Base-by-base conservation (phyloP, 257 asterid genomes). In the Rubia yunnanensis region DNA sequence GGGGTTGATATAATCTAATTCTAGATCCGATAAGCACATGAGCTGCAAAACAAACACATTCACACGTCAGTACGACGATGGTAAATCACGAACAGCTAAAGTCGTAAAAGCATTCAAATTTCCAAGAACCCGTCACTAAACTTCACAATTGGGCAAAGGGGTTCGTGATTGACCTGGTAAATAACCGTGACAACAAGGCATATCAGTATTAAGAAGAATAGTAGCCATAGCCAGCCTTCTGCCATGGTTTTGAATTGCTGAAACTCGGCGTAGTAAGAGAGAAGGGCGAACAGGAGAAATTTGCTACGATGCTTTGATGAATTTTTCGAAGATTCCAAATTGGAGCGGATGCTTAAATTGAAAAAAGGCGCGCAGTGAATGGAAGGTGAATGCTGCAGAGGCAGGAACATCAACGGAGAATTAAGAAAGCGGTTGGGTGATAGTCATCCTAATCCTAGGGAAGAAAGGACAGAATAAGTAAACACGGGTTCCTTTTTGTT, bases 11-110 rank as follows among this genome's bases (percentile, higher is more conserved):
- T 86, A 87, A 78, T 92, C 98, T 30, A 81, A 81, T 76, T 92
- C 98, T 68, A 92, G 84, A 84, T 92, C 98, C 39, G 95, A 85
- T 78, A 92, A 85, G 76, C 95, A 84, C 79, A 88, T 81, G 5
- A 92, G 91, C 98, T 92, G 98, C 84, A 77, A 65, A 53, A 71
- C 28, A 34, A 30, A 10, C 48, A 26, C 18, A 44, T 44, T 44
- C 63, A 15, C 20, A 17, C 38, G 11, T 57, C 62, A 57, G 62
- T 57, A 57, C 22, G 20, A 55, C n/a, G 20, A 49, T 17, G 7
- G 18, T 2, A 17, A 14, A 46, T 7, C 53, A 46, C 11, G 53
- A 9, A 53, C 30, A 7, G 6, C 60, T 26, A 34, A 56, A 28
- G 13, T 13, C 63, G 2, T 1, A 13, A 11, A 59, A 7, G 44